phyloP scores from a whole-genome alignment of 768 basidiomycete species.

The Podaxis sp. region DNA sequence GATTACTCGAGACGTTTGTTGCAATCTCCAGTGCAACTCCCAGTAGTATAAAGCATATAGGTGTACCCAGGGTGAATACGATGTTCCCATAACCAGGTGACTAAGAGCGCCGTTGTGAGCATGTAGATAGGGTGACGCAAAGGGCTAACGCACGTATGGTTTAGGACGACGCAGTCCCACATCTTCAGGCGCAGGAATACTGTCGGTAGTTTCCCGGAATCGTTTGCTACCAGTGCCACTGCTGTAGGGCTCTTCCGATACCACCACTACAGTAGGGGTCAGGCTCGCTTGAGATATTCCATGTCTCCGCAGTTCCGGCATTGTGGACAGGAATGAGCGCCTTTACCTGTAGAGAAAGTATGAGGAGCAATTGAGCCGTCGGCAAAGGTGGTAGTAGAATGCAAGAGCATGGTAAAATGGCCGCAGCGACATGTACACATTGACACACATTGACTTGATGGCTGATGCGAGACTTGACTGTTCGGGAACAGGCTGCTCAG shows the following conservation, averaged over 20 bases:
- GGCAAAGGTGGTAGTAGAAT: neutral
- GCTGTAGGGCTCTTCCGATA: neutral
- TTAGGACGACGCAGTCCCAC: constrained; percentile 25
- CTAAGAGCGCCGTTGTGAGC: constrained; percentile 14
- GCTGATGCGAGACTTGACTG: neutral
- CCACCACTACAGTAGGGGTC: neutral
- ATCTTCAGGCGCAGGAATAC: constrained; percentile 42
- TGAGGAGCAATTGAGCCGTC: neutral
- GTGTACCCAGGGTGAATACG: constrained; percentile 31
- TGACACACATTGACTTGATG: neutral
- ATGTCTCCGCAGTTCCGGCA: neutral
- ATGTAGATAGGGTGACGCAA: neutral
- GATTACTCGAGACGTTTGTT: constrained; percentile 33
- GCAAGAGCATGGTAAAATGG: neutral
- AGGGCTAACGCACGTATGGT: constrained; percentile 38
- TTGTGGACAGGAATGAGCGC: neutral
- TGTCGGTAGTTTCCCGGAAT: constrained; percentile 41
- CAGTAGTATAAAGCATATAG: constrained; percentile 39
- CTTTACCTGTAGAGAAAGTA: neutral
- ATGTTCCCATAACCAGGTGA: constrained; percentile 31
- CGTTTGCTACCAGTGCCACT: constrained; percentile 15
- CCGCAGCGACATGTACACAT: constrained; percentile 1
- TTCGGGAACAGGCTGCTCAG: neutral
- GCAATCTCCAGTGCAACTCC: constrained; percentile 47
- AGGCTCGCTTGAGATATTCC: neutral